These are phyloP conservation scores for Trametes cingulata DNA, from an alignment of 768 basidiomycete genomes.

Conservation along the genomic window DNA sequence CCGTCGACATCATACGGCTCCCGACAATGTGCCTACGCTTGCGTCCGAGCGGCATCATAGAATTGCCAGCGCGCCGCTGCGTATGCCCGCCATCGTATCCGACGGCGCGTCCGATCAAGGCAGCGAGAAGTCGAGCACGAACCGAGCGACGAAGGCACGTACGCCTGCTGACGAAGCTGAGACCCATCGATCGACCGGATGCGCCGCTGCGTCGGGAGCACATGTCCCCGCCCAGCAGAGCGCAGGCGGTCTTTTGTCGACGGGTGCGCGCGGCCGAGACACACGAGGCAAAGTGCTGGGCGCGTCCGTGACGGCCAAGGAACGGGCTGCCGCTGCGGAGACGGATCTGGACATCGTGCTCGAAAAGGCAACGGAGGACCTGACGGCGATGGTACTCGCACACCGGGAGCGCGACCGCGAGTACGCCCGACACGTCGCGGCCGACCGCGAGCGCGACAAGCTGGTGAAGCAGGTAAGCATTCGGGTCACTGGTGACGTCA, in stretches of 20 bases:
- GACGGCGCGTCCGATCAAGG: conserved; percentile 5
- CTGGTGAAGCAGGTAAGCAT: conserved; percentile 17
- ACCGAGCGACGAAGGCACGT: not conserved
- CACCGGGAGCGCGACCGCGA: conserved; percentile 28
- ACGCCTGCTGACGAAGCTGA: not conserved
- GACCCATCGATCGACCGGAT: conserved; percentile 6
- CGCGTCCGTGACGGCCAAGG: conserved; percentile 6
- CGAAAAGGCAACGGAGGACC: conserved; percentile 15
- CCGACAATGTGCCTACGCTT: not conserved
- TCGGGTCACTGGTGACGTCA: conserved; percentile 5
- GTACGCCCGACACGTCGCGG: conserved; percentile 20
- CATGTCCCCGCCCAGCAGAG: not conserved
- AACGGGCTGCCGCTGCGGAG: conserved; percentile 7
- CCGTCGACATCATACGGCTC: conserved; percentile 1
- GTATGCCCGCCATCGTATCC: not conserved
- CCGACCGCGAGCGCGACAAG: conserved; percentile 15
- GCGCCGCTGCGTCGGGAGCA: not conserved
- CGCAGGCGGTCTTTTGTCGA: not conserved
- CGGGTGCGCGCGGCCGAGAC: conserved; percentile 13
- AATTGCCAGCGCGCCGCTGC: conserved; percentile 11
- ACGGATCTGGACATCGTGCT: not conserved
- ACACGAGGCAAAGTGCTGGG: conserved; percentile 13
- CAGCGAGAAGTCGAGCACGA: not conserved
- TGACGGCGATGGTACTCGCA: conserved; percentile 19
- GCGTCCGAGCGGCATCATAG: conserved; percentile 6